phyloP scores from a whole-genome alignment of 179 eudicot genomes.

The Monotropa hypopitys region DNA sequence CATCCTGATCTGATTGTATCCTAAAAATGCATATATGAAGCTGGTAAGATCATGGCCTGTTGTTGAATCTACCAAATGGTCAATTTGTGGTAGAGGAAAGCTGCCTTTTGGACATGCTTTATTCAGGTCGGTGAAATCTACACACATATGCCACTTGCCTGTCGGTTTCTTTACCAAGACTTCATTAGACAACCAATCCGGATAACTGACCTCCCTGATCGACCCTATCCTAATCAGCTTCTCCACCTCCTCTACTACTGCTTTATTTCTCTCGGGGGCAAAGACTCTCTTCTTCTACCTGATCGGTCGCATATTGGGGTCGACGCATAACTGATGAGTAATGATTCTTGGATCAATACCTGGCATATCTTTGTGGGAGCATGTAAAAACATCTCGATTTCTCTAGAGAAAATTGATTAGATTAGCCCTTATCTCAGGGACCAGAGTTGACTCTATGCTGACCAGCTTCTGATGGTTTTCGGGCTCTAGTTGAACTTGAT shows the following conservation, averaged over 20 bases:
- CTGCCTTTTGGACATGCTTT: too few species aligned
- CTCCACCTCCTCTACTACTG: neutral
- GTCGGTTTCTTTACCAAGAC: too few species aligned
- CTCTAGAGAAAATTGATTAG: neutral
- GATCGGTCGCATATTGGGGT: neutral
- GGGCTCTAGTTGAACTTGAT: neutral
- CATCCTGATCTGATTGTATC: too few species aligned
- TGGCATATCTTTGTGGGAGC: neutral
- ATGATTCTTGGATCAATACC: neutral
- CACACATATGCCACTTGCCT: too few species aligned
- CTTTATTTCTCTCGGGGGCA: neutral
- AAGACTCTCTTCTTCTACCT: neutral
- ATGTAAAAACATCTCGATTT: neutral
- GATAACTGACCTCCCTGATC: too few species aligned
- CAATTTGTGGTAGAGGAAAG: too few species aligned
- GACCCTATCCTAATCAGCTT: too few species aligned
- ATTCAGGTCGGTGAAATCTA: too few species aligned
- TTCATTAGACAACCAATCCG: neutral
- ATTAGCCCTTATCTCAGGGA: too few species aligned
- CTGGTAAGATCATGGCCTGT: too few species aligned
- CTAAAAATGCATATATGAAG: too few species aligned
- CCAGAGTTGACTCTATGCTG: neutral
- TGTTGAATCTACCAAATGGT: too few species aligned
- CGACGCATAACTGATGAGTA: neutral
- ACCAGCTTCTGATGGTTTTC: neutral